These are phyloP conservation scores for Turnera subulata DNA, from an alignment of 345 rosid genomes.

Conservation along the genomic window DNA sequence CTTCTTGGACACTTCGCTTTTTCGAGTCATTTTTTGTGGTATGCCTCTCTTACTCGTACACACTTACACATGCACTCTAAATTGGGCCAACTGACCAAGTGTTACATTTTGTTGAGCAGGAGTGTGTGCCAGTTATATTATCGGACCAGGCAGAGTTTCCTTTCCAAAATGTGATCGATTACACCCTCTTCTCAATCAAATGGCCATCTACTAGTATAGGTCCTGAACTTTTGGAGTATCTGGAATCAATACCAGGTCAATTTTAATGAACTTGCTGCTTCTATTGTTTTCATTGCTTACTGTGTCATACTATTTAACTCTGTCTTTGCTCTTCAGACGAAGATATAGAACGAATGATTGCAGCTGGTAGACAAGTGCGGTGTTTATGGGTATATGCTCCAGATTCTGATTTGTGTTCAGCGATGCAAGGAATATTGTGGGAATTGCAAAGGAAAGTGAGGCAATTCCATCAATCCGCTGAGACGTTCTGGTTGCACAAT, in stretches of 20 bases:
- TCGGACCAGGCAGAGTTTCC: slow-evolving; percentile 90
- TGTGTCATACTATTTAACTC: neutral
- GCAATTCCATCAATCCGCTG: slow-evolving; percentile 81
- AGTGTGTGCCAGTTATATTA: slow-evolving; percentile 89
- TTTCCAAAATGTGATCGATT: slow-evolving; percentile 87
- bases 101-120: slow-evolving; percentile 42
- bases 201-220: slow-evolving; percentile 90
- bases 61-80: too few relatives aligned
- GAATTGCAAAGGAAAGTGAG: slow-evolving; percentile 93
- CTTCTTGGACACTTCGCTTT: slow-evolving; percentile 98
- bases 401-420: slow-evolving; percentile 65
- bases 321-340: slow-evolving; percentile 37
- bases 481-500: slow-evolving; percentile 97
- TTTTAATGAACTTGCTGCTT: neutral
- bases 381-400: slow-evolving; percentile 80
- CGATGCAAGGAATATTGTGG: slow-evolving; percentile 80
- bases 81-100: too few relatives aligned
- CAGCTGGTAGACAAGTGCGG: slow-evolving; percentile 58
- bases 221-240: slow-evolving; percentile 66
- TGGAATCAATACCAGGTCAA: slow-evolving; percentile 63
- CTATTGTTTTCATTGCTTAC: neutral
- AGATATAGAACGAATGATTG: slow-evolving; percentile 63
- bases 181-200: slow-evolving; percentile 73
- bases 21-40: slow-evolving; percentile 96
- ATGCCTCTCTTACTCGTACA: slow-evolving; percentile 28